Percentiles rank a stretch among this genome's conserved stretches.
These are phyloP conservation scores for Parachlorella kessleri DNA, from an alignment of 139 green algal species.

Conservation along the genomic window DNA sequence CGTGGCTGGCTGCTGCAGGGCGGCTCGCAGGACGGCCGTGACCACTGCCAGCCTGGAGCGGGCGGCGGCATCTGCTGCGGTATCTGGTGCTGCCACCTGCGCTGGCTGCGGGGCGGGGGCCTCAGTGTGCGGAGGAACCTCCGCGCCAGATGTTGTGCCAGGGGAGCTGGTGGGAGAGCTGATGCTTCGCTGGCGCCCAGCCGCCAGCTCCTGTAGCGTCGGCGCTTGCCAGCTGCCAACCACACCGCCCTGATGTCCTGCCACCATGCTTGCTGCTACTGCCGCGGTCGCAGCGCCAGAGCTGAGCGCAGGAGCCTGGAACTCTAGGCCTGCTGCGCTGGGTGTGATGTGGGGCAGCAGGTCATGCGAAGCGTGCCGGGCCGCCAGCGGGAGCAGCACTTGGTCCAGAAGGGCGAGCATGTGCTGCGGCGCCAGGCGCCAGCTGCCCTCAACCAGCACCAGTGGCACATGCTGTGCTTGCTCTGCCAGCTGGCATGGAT, in stretches of 20 bases:
- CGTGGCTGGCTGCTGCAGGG: conserved; percentile 19
- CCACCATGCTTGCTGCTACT: no score
- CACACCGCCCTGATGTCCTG: no score
- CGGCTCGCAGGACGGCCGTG: conserved; percentile 6
- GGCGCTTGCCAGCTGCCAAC: no score
- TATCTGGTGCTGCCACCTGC: no score
- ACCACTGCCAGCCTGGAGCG: no score
- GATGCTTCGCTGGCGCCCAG: no score
- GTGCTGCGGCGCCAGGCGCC: not conserved
- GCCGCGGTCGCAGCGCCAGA: no score
- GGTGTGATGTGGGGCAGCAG: not conserved
- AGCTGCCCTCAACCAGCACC: not conserved
- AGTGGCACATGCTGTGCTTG: not conserved
- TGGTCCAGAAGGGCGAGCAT: not conserved
- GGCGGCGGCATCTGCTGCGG: no score
- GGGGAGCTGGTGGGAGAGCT: not conserved
- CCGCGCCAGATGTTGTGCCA: not conserved
- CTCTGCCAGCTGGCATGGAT: no score
- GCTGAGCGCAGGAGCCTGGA: no score
- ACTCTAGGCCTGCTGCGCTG: not conserved
- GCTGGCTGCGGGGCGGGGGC: not conserved
- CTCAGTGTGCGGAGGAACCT: not conserved
- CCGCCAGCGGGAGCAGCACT: conserved; percentile 2
- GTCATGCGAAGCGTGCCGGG: not conserved
- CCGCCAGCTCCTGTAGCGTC: no score